phyloP scores from a whole-genome alignment of 495 filamentous ascomycete species.

The Delitschia confertaspora region DNA sequence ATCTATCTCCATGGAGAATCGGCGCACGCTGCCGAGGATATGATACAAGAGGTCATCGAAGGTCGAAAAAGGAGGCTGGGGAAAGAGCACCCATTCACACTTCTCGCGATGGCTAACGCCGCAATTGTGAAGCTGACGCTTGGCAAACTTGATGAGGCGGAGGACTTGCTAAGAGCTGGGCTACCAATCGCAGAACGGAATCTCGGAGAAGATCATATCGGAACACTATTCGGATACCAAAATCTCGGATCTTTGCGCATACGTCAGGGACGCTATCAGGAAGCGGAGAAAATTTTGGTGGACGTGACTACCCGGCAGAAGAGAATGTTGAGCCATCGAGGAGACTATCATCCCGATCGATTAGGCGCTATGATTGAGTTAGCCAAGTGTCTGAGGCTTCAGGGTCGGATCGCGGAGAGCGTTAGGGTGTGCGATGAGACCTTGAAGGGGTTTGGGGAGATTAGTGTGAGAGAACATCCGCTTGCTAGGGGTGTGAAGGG shows the following conservation, averaged over 20 bases:
- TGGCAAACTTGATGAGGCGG: constrained; percentile 30
- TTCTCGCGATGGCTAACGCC: constrained; percentile 30
- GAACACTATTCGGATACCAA: constrained; percentile 28
- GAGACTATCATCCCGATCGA: constrained; percentile 28
- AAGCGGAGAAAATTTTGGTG: constrained; percentile 29
- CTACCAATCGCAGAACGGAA: constrained; percentile 33
- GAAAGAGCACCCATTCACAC: constrained; percentile 34
- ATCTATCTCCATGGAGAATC: too few relatives aligned
- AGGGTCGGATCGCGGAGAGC: constrained; percentile 20
- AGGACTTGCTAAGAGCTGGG: constrained; percentile 21
- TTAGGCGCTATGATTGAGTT: constrained; percentile 20
- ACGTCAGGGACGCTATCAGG: constrained; percentile 19
- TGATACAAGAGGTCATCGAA: constrained; percentile 28
- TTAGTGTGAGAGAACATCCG: constrained; percentile 1
- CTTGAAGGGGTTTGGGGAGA: neutral
- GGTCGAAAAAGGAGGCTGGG: constrained; percentile 30
- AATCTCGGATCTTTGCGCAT: constrained; percentile 25
- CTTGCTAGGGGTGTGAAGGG: constrained; percentile 3
- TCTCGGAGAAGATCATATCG: constrained; percentile 35
- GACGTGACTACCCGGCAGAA: constrained; percentile 23
- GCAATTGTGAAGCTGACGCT: constrained; percentile 29
- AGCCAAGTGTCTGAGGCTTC: constrained; percentile 16
- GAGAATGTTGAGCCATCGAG: constrained; percentile 8
- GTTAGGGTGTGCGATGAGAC: constrained; percentile 1
- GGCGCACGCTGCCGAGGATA: constrained; percentile 21